Conservation (phyloP, 208 protist species). For the Histomonas meleagridis region DNA sequence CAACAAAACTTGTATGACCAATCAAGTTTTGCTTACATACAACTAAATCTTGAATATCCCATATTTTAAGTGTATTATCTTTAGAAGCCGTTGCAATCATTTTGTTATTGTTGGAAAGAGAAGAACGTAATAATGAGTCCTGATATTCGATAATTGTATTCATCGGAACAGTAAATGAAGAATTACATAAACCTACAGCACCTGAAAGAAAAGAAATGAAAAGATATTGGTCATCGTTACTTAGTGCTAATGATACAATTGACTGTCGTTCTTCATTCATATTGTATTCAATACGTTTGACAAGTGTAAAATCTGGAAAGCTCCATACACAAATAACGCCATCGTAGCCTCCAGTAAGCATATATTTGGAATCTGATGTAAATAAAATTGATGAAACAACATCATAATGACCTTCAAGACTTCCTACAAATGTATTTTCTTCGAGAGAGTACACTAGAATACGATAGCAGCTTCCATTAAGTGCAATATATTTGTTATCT, state of each 20-base stretch:
- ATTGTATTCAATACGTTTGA: neutral
- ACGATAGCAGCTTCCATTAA: neutral
- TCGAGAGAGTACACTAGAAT: neutral
- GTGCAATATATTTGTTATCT: neutral
- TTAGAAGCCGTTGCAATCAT: constrained; percentile 12
- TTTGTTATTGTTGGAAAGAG: neutral
- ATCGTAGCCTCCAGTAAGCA: constrained; percentile 1
- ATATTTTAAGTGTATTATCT: constrained; percentile 13
- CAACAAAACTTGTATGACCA: neutral
- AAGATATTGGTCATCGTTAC: too few species aligned
- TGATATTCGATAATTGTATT: neutral
- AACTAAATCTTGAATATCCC: neutral
- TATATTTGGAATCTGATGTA: neutral
- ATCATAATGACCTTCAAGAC: neutral
- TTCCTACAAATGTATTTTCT: too few species aligned
- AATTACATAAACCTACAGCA: neutral
- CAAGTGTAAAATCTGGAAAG: neutral
- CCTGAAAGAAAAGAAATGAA: too few species aligned
- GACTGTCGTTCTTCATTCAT: too few species aligned
- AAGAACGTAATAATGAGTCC: neutral
- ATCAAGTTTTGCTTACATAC: neutral
- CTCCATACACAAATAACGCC: neutral
- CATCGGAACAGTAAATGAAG: neutral
- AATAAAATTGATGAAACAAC: neutral
- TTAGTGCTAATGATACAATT: too few species aligned